Conservation (phyloP, 2,329 filamentous ascomycete genomes). For the Beauveria bassiana region DNA sequence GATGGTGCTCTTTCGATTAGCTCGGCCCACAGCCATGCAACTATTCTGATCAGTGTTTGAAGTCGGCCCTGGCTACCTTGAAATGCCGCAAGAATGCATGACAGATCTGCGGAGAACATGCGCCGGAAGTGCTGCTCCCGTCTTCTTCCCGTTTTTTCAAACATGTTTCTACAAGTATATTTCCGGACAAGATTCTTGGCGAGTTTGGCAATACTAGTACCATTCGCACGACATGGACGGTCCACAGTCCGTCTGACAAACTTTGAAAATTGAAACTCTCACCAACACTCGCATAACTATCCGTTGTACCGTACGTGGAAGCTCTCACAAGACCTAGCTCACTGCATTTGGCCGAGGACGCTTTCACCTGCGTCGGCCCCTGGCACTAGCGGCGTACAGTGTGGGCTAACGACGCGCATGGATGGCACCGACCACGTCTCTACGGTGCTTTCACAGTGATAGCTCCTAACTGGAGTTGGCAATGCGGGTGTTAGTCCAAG, state of each 20-base stretch:
- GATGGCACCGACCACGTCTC: slow-evolving; percentile 13
- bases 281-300: neutral
- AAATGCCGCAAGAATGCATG: neutral
- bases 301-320: neutral
- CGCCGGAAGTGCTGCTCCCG: neutral
- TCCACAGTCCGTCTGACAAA: neutral
- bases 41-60: neutral
- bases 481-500: neutral
- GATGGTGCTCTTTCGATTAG: neutral
- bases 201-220: neutral
- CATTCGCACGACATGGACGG: neutral
- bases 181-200: neutral
- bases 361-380: slow-evolving; percentile 3
- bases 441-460: neutral
- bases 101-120: neutral
- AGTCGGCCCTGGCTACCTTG: neutral
- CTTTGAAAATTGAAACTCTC: neutral
- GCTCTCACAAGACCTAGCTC: neutral
- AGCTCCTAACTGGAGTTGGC: neutral
- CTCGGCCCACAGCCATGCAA: neutral
- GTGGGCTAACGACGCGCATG: slow-evolving; percentile 10
- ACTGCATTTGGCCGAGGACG: neutral
- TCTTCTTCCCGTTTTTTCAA: neutral
- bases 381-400: slow-evolving; percentile 7
- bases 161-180: neutral